Evolutionary conservation across 352 stramenopile species (phyloP).

Genomic region (Phytophthora hibernalis): DNA sequence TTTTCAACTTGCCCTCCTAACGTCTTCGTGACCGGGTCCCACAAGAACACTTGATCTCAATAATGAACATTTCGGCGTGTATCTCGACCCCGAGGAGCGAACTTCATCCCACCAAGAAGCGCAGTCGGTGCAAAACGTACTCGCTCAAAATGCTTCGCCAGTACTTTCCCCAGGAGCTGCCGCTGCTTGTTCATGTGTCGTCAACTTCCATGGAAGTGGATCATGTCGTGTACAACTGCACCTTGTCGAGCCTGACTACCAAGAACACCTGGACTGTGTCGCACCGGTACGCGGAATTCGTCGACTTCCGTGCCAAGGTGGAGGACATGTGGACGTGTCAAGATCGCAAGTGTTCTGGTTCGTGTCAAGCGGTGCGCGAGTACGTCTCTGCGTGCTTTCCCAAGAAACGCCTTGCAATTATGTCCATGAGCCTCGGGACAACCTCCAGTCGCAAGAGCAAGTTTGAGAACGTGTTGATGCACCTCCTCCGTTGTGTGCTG

Average conservation of each 20-base stretch:
- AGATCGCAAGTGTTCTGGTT: conserved; percentile 61
- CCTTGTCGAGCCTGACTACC: conserved; percentile 51
- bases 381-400: conserved; percentile 68
- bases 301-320: conserved; percentile 55
- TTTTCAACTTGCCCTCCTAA: conserved; percentile 18
- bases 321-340: conserved; percentile 64
- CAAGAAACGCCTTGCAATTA: conserved; percentile 53
- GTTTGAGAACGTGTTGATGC: conserved; percentile 69
- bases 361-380: conserved; percentile 75
- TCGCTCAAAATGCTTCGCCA: conserved; percentile 56
- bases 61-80: conserved; percentile 38
- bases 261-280: conserved; percentile 59
- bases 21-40: conserved; percentile 12
- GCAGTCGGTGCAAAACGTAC: conserved; percentile 46
- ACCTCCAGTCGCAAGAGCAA: conserved; percentile 59
- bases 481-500: conserved; percentile 71
- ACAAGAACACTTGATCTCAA: conserved; percentile 11
- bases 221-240: conserved; percentile 62
- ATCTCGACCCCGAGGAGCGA: conserved; percentile 16
- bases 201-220: conserved; percentile 43
- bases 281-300: conserved; percentile 75
- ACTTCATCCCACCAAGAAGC: conserved; percentile 22
- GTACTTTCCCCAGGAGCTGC: conserved; percentile 51
- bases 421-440: conserved; percentile 41
- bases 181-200: conserved; percentile 51